Conservation (phyloP, 169 alveolate species). For the Plasmodium reichenowi region DNA sequence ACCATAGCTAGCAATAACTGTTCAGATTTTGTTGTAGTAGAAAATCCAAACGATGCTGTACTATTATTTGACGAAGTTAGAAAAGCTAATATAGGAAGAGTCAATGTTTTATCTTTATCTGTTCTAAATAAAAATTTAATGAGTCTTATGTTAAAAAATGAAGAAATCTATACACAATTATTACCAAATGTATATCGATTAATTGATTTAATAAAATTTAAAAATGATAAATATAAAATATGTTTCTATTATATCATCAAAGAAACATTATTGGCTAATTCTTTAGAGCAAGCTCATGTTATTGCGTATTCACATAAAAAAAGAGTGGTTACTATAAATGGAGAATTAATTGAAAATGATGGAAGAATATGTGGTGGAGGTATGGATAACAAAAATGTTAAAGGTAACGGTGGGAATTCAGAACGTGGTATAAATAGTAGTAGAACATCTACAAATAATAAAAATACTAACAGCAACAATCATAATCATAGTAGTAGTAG, state of each 20-base stretch:
- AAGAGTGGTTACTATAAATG: conserved; percentile 94
- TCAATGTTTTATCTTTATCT: conserved; percentile 88
- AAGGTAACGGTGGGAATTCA: conserved; percentile 3
- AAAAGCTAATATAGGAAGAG: conserved; percentile 91
- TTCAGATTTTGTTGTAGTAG: conserved; percentile 93
- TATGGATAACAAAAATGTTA: conserved; percentile 47
- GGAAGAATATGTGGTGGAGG: conserved; percentile 96
- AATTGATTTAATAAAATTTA: conserved; percentile 90
- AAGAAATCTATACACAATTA: conserved; percentile 72
- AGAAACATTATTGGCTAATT: conserved; percentile 93
- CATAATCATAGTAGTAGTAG: background rate
- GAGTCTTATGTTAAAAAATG: conserved; percentile 69
- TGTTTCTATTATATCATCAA: conserved; percentile 92
- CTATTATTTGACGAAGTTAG: conserved; percentile 90
- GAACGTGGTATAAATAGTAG: background rate
- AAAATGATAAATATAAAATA: conserved; percentile 82
- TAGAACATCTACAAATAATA: background rate
- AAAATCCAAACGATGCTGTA: conserved; percentile 92
- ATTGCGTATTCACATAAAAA: conserved; percentile 89
- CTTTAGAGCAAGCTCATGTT: conserved; percentile 90
- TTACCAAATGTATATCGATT: conserved; percentile 86
- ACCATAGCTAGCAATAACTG: conserved; percentile 89
- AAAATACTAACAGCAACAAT: background rate
- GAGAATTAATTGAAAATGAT: conserved; percentile 94
- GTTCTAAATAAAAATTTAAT: conserved; percentile 79